Evolutionary conservation across 106 monocot species (phyloP).

Genomic region (Cymbidium sinense): DNA sequence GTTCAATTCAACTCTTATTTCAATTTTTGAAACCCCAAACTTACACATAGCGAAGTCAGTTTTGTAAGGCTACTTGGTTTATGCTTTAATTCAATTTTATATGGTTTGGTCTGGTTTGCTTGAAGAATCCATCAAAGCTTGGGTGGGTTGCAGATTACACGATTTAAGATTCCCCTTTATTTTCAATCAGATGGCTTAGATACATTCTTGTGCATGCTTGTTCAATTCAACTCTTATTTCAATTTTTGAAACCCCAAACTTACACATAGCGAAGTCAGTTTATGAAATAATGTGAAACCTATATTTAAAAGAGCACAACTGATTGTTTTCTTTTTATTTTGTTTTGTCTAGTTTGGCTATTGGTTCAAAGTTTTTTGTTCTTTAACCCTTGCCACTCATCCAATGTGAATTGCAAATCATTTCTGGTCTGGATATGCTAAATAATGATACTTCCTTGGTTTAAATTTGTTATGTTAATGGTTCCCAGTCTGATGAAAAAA

Average conservation of each 20-base stretch:
- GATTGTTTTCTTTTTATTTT: background rate
- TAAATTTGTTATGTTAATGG: background rate
- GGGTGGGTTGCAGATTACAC: background rate
- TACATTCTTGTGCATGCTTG: background rate
- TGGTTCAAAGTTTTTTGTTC: background rate
- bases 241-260: background rate
- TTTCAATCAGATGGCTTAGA: background rate
- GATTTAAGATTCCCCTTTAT: background rate
- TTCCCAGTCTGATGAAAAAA: background rate
- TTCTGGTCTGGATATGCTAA: background rate
- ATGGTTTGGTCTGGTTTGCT: background rate
- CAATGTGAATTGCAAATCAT: background rate
- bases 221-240: background rate
- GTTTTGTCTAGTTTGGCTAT: background rate
- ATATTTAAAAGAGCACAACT: background rate
- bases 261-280: background rate
- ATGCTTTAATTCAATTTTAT: background rate
- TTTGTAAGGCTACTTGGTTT: background rate
- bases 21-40: background rate
- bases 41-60: background rate
- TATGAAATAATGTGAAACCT: background rate
- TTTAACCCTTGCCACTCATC: background rate
- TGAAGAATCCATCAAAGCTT: background rate
- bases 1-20: background rate
- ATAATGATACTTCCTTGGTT: background rate